phyloP scores from a whole-genome alignment of 1,139 yeast genomes.

The Suhomyces anneliseae region DNA sequence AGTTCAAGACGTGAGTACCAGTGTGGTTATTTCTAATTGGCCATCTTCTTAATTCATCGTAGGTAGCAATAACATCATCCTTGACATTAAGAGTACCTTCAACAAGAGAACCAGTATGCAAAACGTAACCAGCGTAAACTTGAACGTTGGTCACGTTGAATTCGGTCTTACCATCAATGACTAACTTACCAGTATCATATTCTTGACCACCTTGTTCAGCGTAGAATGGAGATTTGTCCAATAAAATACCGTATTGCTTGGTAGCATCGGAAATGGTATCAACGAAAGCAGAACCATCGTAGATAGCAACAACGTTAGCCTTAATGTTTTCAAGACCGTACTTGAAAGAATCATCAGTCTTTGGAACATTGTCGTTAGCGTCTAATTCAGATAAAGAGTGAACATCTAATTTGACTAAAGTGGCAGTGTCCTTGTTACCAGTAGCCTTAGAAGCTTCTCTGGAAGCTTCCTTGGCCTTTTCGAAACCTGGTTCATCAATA shows the following conservation, averaged over 20 bases:
- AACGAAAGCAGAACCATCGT: slow-evolving; percentile 65
- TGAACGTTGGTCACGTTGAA: slow-evolving; percentile 91
- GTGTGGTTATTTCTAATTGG: slow-evolving; percentile 97
- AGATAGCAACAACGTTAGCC: slow-evolving; percentile 68
- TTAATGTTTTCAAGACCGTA: slow-evolving; percentile 64
- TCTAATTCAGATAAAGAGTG: slow-evolving; percentile 75
- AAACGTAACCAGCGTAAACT: slow-evolving; percentile 88
- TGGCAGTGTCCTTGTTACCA: slow-evolving; percentile 59
- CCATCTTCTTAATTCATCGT: slow-evolving; percentile 93
- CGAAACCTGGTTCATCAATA: slow-evolving; percentile 90
- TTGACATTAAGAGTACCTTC: slow-evolving; percentile 74
- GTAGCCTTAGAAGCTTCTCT: slow-evolving; percentile 94
- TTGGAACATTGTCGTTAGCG: slow-evolving; percentile 59
- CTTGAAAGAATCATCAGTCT: slow-evolving; percentile 81
- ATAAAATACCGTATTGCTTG: slow-evolving; percentile 71
- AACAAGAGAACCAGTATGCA: slow-evolving; percentile 83
- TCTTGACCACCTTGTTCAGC: slow-evolving; percentile 99
- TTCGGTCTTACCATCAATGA: slow-evolving; percentile 83
- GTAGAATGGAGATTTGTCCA: slow-evolving; percentile 90
- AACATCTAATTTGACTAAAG: slow-evolving; percentile 78
- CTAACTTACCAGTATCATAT: slow-evolving; percentile 89
- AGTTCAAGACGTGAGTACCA: slow-evolving; percentile 93
- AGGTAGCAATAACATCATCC: slow-evolving; percentile 78
- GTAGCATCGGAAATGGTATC: slow-evolving; percentile 35
- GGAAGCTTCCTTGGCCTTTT: slow-evolving; percentile 82